Evolutionary conservation across 495 filamentous ascomycete genomes (phyloP), one percentile per base, ranked within the genome.

Genomic region (Lophiotrema nucula): DNA sequence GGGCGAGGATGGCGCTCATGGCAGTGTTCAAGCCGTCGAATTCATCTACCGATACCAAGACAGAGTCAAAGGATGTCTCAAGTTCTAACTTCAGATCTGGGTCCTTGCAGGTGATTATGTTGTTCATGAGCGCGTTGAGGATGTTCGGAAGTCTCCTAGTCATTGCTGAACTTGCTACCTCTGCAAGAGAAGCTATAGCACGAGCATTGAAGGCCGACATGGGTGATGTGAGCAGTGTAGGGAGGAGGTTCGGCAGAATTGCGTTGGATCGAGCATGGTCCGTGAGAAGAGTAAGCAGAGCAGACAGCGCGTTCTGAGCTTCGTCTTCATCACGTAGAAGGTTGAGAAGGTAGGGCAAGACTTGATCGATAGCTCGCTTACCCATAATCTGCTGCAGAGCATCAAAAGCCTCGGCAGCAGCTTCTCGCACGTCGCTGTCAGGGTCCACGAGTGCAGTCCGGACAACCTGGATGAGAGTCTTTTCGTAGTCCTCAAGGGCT

Each of bases 351-450:
- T 91, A 84, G 42, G 95, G 95, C 42, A 98, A 78, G 37, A 98
- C 92, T 70, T 97, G 92, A 68, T 97, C 91, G 25, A 98, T 84
- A 45, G 88, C 90, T 62, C 79, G 87, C 79, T 96, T 97, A 73
- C 93, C 93, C 69, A 97, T 76, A 45, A 95, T 88, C 65, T 90
- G 87, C 70, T 98, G 93, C 60, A 98, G 69, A 23, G 91, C 87
- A 67, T 98, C 93, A 66, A 97, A 98, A 1, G 93, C 93, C 70
- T 98, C 95, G 26, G 93, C 93, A 21, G 93, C 93, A 46, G 95
- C 91, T 70, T 98, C 93, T 69, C 93, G 80, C 21, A 97, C 95
- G 45, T 96, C 89, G 56, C 83, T 81, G 67, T 97, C 85, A 43
- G 83, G 79, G 71, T 98, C 93, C 39, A 95, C 92, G 47, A 98